phyloP scores from a whole-genome alignment of 768 basidiomycete genomes.

The Leccinum subgranulosum region DNA sequence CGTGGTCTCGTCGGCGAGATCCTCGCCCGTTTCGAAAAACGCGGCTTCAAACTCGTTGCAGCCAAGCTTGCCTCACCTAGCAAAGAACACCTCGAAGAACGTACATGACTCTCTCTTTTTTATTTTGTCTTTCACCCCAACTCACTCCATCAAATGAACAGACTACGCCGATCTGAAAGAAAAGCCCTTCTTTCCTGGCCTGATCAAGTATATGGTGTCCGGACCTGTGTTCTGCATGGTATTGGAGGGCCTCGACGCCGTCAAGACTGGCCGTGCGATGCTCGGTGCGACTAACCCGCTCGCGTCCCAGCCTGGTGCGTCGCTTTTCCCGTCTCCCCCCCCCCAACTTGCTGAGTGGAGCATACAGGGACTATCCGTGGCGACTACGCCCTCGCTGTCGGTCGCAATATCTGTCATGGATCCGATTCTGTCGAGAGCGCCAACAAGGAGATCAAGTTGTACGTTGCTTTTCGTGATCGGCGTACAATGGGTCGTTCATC shows the following conservation, averaged over 20 bases:
- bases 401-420: conserved; percentile 92
- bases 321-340: background rate
- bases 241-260: conserved; percentile 91
- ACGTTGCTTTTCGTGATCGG: conserved; percentile 28
- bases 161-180: conserved; percentile 95
- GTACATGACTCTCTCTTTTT: conserved; percentile 34
- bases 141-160: conserved; percentile 24
- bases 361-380: conserved; percentile 86
- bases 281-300: conserved; percentile 97
- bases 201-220: conserved; percentile 94
- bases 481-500: conserved; percentile 4
- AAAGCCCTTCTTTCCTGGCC: conserved; percentile 94
- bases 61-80: conserved; percentile 86
- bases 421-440: conserved; percentile 87
- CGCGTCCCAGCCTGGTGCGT: conserved; percentile 76
- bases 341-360: background rate
- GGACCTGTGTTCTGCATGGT: conserved; percentile 97
- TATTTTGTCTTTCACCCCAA: background rate
- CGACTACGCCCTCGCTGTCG: conserved; percentile 91
- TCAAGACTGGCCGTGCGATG: conserved; percentile 95
- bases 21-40: conserved; percentile 94
- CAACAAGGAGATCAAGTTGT: conserved; percentile 94
- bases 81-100: conserved; percentile 86
- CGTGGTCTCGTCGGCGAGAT: conserved; percentile 94
- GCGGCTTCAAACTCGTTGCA: conserved; percentile 96